Evolutionary conservation across 2,329 filamentous ascomycete species (phyloP).

Genomic region (Rutstroemia sp.): DNA sequence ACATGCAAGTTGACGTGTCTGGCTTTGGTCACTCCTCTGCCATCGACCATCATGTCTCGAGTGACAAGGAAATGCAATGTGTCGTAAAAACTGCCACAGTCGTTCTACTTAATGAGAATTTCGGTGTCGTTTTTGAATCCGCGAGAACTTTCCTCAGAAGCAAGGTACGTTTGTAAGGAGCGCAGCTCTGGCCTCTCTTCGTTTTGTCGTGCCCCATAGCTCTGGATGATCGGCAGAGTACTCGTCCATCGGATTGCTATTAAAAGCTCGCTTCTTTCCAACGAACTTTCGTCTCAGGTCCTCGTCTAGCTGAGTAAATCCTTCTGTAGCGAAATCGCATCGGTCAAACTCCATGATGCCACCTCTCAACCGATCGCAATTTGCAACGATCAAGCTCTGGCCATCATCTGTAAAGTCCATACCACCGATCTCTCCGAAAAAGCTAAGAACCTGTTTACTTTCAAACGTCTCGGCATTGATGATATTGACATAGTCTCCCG

Average conservation of each 20-base stretch:
- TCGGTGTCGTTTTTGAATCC: too few species aligned
- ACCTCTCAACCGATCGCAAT: conserved; percentile 57
- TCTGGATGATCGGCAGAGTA: not conserved
- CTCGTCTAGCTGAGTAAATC: conserved; percentile 2
- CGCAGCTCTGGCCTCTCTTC: conserved; percentile 1
- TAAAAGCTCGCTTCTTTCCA: conserved; percentile 1
- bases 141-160: not conserved
- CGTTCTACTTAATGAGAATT: too few species aligned
- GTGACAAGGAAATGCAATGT: too few species aligned
- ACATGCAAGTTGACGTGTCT: too few species aligned
- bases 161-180: not conserved
- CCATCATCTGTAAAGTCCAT: conserved; percentile 60
- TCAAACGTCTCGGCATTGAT: conserved; percentile 60
- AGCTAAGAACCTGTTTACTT: conserved; percentile 61
- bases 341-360: conserved; percentile 38
- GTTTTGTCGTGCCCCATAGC: conserved; percentile 2
- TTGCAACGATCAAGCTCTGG: conserved; percentile 59
- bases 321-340: conserved; percentile 22
- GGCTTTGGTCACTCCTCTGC: too few species aligned
- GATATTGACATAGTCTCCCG: conserved; percentile 65
- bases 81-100: too few species aligned
- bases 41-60: too few species aligned
- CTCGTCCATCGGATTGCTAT: not conserved
- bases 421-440: conserved; percentile 71
- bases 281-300: not conserved